Percentiles rank a stretch among this genome's conserved stretches.
Conservation (phyloP, 768 basidiomycete species). For the Dioszegia aurantiaca region DNA sequence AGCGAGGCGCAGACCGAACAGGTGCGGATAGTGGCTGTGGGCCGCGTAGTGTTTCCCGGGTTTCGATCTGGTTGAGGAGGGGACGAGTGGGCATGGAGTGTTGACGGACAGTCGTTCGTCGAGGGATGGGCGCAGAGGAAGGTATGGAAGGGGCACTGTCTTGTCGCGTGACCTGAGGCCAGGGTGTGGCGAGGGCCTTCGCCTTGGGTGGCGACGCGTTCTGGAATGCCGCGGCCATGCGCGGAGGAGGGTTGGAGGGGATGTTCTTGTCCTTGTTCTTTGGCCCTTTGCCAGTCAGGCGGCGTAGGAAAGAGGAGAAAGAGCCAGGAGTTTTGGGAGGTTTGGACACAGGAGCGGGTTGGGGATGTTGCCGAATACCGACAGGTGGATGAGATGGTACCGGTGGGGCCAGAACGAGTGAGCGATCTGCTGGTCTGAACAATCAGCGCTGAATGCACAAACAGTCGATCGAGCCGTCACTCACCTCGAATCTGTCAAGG, state of each 20-base stretch:
- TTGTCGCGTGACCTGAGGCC: neutral
- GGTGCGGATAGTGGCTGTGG: constrained; percentile 7
- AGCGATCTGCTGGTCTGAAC: neutral
- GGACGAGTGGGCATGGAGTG: constrained; percentile 2
- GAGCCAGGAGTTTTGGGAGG: neutral
- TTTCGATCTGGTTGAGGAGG: neutral
- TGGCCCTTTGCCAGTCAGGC: constrained; percentile 22
- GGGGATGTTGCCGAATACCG: neutral
- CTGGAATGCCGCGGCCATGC: neutral
- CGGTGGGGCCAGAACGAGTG: neutral
- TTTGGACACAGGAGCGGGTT: neutral
- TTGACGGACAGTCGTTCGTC: constrained; percentile 2
- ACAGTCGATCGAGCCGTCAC: neutral
- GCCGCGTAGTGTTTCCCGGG: neutral
- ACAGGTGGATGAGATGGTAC: neutral
- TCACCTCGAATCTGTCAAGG: constrained; percentile 9
- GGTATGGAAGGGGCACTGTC: neutral
- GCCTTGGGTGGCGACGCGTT: constrained; percentile 9
- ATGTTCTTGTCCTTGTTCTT: constrained; percentile 12
- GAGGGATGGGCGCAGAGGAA: neutral
- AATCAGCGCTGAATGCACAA: constrained; percentile 1
- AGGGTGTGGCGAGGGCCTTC: neutral
- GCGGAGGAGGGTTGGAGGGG: neutral
- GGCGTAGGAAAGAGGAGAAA: constrained; percentile 30
- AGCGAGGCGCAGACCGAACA: neutral